A percentile compares a stretch with the other conserved stretches of the same genome.
phyloP scores from a whole-genome alignment of 441 rosid genomes.

The Eruca vesicaria region DNA sequence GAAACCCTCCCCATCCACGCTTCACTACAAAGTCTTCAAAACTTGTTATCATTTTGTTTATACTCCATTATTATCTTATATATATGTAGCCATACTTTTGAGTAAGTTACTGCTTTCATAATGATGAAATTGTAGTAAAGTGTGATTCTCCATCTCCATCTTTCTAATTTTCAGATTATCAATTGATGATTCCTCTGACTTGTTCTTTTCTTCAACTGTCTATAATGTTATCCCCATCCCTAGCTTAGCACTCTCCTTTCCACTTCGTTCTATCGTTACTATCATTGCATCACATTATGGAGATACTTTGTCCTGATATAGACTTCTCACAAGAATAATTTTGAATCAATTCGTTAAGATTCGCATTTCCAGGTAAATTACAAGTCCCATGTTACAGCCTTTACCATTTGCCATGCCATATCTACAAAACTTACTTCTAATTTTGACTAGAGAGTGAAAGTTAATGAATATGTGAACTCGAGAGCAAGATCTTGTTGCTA shows the following conservation, averaged over 20 bases:
- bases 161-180: slow-evolving; percentile 5
- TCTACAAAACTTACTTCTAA: slow-evolving; percentile 1
- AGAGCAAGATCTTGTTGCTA: slow-evolving; percentile 39
- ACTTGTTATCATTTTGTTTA: slow-evolving; percentile 29
- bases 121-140: background rate
- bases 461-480: too few species aligned
- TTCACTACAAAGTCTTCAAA: slow-evolving; percentile 32
- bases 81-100: slow-evolving; percentile 15
- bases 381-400: background rate
- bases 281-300: slow-evolving; percentile 33
- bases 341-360: background rate
- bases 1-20: slow-evolving; percentile 32
- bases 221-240: too few species aligned
- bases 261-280: slow-evolving; percentile 10
- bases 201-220: background rate
- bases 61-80: slow-evolving; percentile 9
- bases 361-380: background rate
- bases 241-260: slow-evolving; percentile 19
- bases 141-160: background rate
- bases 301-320: slow-evolving; percentile 17
- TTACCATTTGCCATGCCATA: background rate
- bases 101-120: background rate
- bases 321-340: too few species aligned
- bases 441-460: background rate
- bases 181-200: slow-evolving; percentile 30